Base-by-base conservation (phyloP, 1,284 basidiomycete species). In the Tilletia caries region DNA sequence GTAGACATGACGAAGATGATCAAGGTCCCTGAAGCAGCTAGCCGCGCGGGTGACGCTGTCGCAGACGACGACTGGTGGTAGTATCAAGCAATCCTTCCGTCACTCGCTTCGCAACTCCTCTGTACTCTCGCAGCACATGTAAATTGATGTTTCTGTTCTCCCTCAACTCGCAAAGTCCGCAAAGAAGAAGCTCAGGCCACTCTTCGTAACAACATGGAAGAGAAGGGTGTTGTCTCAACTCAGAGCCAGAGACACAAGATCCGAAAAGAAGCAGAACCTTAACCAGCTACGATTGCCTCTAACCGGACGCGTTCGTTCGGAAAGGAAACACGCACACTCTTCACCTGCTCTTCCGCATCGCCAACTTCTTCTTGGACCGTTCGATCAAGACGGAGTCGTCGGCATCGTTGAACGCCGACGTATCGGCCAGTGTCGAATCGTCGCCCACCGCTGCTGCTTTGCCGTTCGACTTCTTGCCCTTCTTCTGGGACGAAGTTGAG, bases 341-440 rank as follows among this genome's bases (percentile, higher is more conserved):
- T 54, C 52, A 54, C 29, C 25, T 54, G 25, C 25, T 27, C 52
- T 62, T 67, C 27, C 46, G 52, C 66, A 25, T 52, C 23, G 52
- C 66, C 27, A 67, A 15, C 66, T 64, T 68, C 44, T 64, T 37
- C 52, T 50, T 60, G 12, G 60, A 64, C 52, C 29, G 82, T 69
- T 81, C 71, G 66, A 85, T 85, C 64, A 83, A 73, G 10, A 75
- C 79, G 71, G 81, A 75, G 71, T 86, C 84, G 67, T 84, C 84
- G 27, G 76, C 82, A 27, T 80, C 83, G 70, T 85, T 79, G 74
- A 86, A 86, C 3, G 76, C 76, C n/a, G 64, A 65, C 50, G 20
- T 79, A 74, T 58, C 70, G 70, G 73, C 48, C 64, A 41, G 37
- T 41, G 69, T 69, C 72, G 32, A 72, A 69, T 70, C 77, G 74